Evolutionary conservation across 1,284 basidiomycete species (phyloP), one percentile per base, ranked within the genome.

Genomic region (Ceraceosorus guamensis): DNA sequence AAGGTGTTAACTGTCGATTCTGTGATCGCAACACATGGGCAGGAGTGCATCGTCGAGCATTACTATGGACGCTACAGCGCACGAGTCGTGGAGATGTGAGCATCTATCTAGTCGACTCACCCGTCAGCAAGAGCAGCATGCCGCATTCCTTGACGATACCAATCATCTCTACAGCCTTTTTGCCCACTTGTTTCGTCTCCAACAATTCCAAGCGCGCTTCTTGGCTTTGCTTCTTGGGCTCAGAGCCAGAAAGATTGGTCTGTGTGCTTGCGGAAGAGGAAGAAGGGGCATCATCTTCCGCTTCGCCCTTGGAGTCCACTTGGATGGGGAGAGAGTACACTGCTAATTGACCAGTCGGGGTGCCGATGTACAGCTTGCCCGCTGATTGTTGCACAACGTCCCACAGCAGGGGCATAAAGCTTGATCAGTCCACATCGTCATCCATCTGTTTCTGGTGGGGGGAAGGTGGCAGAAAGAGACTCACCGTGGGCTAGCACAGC

Each of bases 131-230:
- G n/a, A 41, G 8, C 37, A 41, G 37, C 37, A 41, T 8, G 37
- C 37, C 37, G n/a, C 37, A 41, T n/a, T 41, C 37, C n/a, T 41
- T 41, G 8, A 41, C 8, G 8, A 41, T n/a, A 41, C 37, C 37
- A 8, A 41, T 8, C n/a, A n/a, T n/a, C 37, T 41, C 37, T 8
- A 41, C n/a, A 13, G 10, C 16, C 50, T 6, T 41, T 14, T 30
- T 18, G 6, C 14, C 48, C 30, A n/a, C 5, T 8, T 14, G 5
- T 6, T 31, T 31, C 14, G 16, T 37, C 35, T 6, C 32, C 7
- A 31, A 84, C 86, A 1, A 85, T 7, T 34, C 80, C n/a, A 84
- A 84, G n/a, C 85, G 78, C 50, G 86, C 80, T 3, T 79, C n/a
- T n/a, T n/a, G n/a, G n/a, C n/a, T n/a, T n/a, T n/a, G n/a, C n/a